Conservation (phyloP, 2,329 filamentous ascomycete species). For the Cercospora citrullina region DNA sequence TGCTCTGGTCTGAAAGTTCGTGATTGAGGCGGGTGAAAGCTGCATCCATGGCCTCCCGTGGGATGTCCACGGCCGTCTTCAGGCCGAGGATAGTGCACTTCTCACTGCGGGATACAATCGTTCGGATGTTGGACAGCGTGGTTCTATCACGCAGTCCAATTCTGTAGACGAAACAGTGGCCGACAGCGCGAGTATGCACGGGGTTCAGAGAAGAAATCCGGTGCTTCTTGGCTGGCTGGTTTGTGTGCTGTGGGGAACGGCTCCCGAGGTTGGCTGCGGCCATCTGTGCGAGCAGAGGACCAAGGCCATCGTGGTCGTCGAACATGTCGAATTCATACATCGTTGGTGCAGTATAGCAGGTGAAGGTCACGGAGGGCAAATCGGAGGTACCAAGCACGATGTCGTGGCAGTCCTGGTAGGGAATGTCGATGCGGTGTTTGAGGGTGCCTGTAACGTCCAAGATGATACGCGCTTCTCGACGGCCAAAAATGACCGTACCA, state of each 20-base stretch:
- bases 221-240: slow-evolving; percentile 28
- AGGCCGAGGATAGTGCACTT: slow-evolving; percentile 37
- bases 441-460: slow-evolving; percentile 22
- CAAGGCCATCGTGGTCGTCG: not conserved
- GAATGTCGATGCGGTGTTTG: slow-evolving; percentile 44
- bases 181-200: slow-evolving; percentile 43
- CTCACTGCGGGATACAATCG: slow-evolving; percentile 29
- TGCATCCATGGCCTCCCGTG: slow-evolving; percentile 18
- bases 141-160: slow-evolving; percentile 30
- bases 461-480: slow-evolving; percentile 32
- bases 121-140: slow-evolving; percentile 27
- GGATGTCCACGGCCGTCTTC: slow-evolving; percentile 22
- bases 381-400: slow-evolving; percentile 37
- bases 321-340: slow-evolving; percentile 37
- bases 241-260: not conserved
- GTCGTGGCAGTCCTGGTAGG: slow-evolving; percentile 45
- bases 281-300: not conserved
- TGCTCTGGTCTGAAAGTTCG: slow-evolving; percentile 34
- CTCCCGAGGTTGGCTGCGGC: not conserved
- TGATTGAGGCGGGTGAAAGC: slow-evolving; percentile 38
- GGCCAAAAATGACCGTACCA: slow-evolving; percentile 43
- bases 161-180: slow-evolving; percentile 55
- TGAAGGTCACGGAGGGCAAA: slow-evolving; percentile 42
- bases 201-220: slow-evolving; percentile 42
- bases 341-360: slow-evolving; percentile 43